Percentiles rank a stretch among this genome's conserved stretches.
Conservation (phyloP, 768 basidiomycete genomes). For the Phaeotremella fagi region DNA sequence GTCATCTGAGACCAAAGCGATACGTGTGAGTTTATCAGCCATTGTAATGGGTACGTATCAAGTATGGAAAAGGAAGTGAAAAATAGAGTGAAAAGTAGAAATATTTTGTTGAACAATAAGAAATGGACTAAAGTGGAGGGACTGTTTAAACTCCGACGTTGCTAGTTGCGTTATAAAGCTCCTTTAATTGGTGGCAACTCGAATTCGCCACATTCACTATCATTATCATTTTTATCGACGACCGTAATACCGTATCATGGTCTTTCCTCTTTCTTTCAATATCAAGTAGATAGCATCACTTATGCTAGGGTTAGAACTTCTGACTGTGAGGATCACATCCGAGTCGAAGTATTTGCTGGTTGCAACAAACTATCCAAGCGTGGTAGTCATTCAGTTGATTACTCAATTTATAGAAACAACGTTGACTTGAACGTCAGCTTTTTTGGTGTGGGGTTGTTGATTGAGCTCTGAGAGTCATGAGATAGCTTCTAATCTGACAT, state of each 20-base stretch:
- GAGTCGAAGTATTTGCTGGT: conserved; percentile 6
- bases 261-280: too few species aligned
- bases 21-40: conserved; percentile 96
- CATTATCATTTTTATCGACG: too few species aligned
- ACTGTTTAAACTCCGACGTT: not conserved
- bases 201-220: too few species aligned
- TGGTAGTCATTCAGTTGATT: not conserved
- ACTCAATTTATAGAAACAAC: conserved; percentile 8
- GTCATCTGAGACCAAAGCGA: conserved; percentile 64
- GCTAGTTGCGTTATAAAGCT: not conserved
- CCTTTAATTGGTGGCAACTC: conserved; percentile 1
- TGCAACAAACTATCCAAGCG: conserved; percentile 7
- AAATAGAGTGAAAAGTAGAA: not conserved
- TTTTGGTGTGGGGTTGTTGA: too few species aligned
- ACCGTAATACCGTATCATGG: too few species aligned
- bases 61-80: not conserved
- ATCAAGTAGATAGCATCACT: too few species aligned
- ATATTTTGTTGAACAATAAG: too few species aligned
- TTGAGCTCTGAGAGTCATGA: too few species aligned
- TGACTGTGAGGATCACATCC: conserved; percentile 8
- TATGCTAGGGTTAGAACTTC: conserved; percentile 6
- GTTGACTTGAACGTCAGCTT: conserved; percentile 1
- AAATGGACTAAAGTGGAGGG: too few species aligned
- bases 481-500: too few species aligned
- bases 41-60: conserved; percentile 38